Evolutionary conservation across 805 yeast genomes (phyloP).

Genomic region (Myxozyma mucilagina): DNA sequence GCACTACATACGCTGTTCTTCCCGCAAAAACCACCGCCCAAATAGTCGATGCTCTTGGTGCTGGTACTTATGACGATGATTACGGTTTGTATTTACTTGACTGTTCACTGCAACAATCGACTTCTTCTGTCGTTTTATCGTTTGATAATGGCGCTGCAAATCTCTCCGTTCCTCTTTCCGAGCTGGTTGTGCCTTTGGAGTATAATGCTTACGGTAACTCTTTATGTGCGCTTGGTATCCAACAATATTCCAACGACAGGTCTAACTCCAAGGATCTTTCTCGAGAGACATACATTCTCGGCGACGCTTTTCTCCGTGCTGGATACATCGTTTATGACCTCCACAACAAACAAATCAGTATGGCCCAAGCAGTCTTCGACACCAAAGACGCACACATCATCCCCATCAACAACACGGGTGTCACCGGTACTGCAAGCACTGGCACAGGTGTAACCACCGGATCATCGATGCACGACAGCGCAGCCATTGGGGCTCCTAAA

Average conservation of each 20-base stretch:
- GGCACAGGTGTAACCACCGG: constrained; percentile 10
- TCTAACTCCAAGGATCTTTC: constrained; percentile 14
- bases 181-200: constrained; percentile 30
- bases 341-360: constrained; percentile 55
- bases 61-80: constrained; percentile 42
- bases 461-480: not conserved
- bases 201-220: constrained; percentile 29
- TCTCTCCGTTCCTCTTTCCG: constrained; percentile 49
- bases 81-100: constrained; percentile 47
- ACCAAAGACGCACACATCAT: constrained; percentile 10
- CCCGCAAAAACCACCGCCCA: constrained; percentile 43
- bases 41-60: constrained; percentile 42
- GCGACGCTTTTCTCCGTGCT: constrained; percentile 59
- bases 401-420: constrained; percentile 24
- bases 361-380: constrained; percentile 50
- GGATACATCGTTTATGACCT: constrained; percentile 67
- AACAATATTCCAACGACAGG: constrained; percentile 4
- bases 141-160: constrained; percentile 49
- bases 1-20: constrained; percentile 53
- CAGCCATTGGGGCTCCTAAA: not conserved
- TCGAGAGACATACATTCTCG: constrained; percentile 43
- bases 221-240: constrained; percentile 35
- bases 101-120: constrained; percentile 38
- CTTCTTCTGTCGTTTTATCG: constrained; percentile 44
- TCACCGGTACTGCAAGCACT: constrained; percentile 1